Evolutionary conservation across 768 basidiomycete genomes (phyloP), one percentile per base, ranked within the genome.

Genomic region (Clathrus columnatus): DNA sequence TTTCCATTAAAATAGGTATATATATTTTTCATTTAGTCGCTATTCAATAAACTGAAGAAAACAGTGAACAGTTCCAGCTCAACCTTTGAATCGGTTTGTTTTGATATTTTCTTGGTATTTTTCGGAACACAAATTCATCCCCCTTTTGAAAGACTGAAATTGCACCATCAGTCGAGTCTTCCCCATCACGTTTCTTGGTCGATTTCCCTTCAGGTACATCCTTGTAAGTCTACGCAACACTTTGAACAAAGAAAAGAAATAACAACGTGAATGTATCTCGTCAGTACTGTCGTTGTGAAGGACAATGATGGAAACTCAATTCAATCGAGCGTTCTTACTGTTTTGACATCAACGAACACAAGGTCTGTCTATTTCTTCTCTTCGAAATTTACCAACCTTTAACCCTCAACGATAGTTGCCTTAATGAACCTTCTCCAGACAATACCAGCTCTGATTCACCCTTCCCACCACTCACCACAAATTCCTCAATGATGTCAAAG

Each of bases 141-240:
- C 8, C 21, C 4, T 29, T 28, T 2, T 18, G 8, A 6, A 24
- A 55, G 54, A 29, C 48, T 16, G 46, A 47, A 26, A 8, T 46
- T 27, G 23, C 26, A 1, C 54, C 45, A 5, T 18, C 36, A 6
- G 26, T 30, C n/a, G 26, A 48, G 4, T 7, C 1, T 17, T 32
- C 44, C 16, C 24, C 44, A 6, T 46, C 26, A 30, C 8, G 7
- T 17, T 55, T 27, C 24, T 11, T n/a, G n/a, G 43, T 28, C n/a
- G 54, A 55, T 26, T 28, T 55, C 8, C 54, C 54, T 28, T 17
- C 45, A 18, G 54, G 54, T 29, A 55, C 54, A 20, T 47, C 54
- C 23, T 55, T 55, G 54, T 27, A 48, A 47, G 27, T 30, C 20
- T 7, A 16, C 17, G 20, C 24, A 14, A 32, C 45, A n/a, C n/a